Evolutionary conservation across 495 filamentous ascomycete species (phyloP), one percentile per base, ranked within the genome.

Genomic region (Acidiella bohemica): DNA sequence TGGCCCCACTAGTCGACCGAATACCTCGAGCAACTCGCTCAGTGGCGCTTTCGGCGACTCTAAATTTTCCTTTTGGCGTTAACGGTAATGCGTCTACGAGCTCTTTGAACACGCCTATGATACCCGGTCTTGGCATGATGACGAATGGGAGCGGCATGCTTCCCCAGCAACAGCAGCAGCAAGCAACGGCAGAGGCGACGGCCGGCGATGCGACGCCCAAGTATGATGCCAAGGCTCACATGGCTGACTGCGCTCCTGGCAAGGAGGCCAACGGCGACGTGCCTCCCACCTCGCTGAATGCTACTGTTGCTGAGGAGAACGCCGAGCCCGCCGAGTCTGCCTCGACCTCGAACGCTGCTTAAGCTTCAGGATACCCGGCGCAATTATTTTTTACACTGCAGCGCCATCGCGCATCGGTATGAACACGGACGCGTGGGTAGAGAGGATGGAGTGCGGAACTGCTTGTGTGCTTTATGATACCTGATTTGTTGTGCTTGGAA

Each of bases 171-270:
- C n/a, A n/a, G n/a, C n/a, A n/a, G n/a, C n/a, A n/a, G n/a, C n/a
- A n/a, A n/a, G 25, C 21, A 22, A 20, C 38, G 21, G 21, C 16
- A 4, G 21, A 36, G 24, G 39, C n/a, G 29, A 35, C 28, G 18
- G 18, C 68, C 26, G 82, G 83, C 51, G 84, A 92, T 60, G 72
- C 72, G 47, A 90, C 84, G 18, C 81, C 84, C 31, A 82, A 77
- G 59, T 80, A 87, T 66, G 72, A 76, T 55, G 39, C 48, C 11
- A 23, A 35, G 18, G 38, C 31, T 23, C 40, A 37, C 43, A 29
- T 18, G 18, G 46, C 42, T 19, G 34, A 45, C 20, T 20, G 42
- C 13, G 42, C 31, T 3, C 5, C 14, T 18, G 34, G 17, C 7
- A 32, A 41, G 23, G 30, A 22, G 13, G 13, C 29, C 1, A 39